Conservation (phyloP, 192 early-diverging fungal species). For the Linnemannia elongata region DNA sequence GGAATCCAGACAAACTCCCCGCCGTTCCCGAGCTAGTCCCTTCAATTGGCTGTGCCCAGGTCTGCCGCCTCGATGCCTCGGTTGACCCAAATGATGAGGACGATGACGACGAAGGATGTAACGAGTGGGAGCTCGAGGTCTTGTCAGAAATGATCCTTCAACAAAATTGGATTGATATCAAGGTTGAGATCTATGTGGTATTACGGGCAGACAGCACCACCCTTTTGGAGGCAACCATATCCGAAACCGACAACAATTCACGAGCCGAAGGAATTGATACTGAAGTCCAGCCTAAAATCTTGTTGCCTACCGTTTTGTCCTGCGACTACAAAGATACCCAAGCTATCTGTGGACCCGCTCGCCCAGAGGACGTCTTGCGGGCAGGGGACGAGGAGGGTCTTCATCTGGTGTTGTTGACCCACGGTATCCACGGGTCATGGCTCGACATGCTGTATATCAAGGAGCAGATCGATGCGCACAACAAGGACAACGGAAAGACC, state of each 20-base stretch:
- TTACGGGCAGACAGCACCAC: background rate
- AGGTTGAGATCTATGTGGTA: conserved; percentile 32
- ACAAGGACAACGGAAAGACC: conserved; percentile 22
- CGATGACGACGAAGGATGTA: conserved; percentile 7
- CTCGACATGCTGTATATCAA: conserved; percentile 59
- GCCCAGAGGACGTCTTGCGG: conserved; percentile 6
- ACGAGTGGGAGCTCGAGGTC: conserved; percentile 55
- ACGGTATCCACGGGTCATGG: conserved; percentile 58
- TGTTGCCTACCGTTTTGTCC: conserved; percentile 17
- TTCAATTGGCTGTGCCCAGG: conserved; percentile 40
- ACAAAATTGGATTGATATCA: conserved; percentile 47
- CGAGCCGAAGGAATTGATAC: conserved; percentile 3
- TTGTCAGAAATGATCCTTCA: conserved; percentile 49
- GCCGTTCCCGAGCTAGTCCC: conserved; percentile 34
- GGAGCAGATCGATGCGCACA: conserved; percentile 54
- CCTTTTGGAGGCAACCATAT: background rate
- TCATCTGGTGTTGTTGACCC: conserved; percentile 60
- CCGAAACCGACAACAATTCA: background rate
- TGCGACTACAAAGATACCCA: conserved; percentile 45
- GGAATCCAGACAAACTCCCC: conserved; percentile 38
- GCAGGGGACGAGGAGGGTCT: conserved; percentile 11
- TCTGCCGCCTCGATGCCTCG: conserved; percentile 26
- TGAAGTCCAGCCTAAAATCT: conserved; percentile 11
- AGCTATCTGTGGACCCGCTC: conserved; percentile 33
- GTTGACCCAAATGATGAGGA: background rate